Conservation (phyloP, 768 basidiomycete species). For the Jaapia argillacea region DNA sequence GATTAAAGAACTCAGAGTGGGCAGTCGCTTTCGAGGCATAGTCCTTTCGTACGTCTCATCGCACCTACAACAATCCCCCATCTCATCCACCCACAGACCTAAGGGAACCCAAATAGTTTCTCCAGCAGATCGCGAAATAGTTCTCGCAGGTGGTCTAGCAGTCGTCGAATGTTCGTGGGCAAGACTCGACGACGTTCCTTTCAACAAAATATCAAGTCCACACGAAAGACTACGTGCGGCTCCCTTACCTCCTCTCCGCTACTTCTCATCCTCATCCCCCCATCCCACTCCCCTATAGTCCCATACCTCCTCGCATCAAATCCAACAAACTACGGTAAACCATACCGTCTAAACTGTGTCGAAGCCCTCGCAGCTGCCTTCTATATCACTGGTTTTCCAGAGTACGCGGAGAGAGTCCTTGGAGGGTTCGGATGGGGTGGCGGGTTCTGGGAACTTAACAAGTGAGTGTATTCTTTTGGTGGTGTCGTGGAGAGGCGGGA, state of each 20-base stretch:
- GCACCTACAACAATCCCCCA: constrained; percentile 3
- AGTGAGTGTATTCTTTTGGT: neutral
- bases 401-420: neutral
- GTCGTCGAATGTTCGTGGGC: constrained; percentile 99
- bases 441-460: neutral
- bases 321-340: constrained; percentile 96
- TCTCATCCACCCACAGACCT: constrained; percentile 44
- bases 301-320: constrained; percentile 94
- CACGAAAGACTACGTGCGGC: constrained; percentile 74
- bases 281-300: constrained; percentile 36
- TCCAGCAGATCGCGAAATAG: constrained; percentile 76
- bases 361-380: constrained; percentile 93
- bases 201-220: constrained; percentile 86
- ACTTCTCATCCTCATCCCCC: neutral
- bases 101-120: constrained; percentile 72
- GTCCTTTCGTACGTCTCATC: constrained; percentile 70
- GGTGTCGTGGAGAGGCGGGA: no score
- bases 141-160: constrained; percentile 68
- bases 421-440: neutral
- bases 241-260: neutral
- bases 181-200: constrained; percentile 88
- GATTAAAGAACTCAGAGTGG: constrained; percentile 75
- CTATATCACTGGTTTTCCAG: constrained; percentile 68
- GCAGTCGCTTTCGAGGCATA: constrained; percentile 80
- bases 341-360: constrained; percentile 92